Evolutionary conservation across 139 green algal species (phyloP).

Genomic region (Chlamydomonas sp.): DNA sequence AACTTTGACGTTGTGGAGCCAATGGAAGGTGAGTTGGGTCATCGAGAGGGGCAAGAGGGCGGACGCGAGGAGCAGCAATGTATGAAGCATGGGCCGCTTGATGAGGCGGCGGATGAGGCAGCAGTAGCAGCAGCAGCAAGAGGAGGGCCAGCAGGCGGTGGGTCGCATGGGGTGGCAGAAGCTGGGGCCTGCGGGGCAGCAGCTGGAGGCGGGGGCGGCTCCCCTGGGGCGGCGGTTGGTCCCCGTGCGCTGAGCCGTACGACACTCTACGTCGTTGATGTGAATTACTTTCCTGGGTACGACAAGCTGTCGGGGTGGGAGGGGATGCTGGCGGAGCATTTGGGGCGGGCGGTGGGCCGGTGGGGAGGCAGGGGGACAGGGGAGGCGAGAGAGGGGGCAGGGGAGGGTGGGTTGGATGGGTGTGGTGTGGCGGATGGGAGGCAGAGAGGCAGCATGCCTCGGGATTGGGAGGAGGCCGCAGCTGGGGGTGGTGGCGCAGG

Average conservation of each 20-base stretch:
- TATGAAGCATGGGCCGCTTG: no score
- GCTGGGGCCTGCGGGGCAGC: neutral
- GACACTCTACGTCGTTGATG: conserved; percentile 30
- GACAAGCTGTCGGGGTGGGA: conserved; percentile 38
- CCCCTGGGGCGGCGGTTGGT: no score
- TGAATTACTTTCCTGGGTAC: conserved; percentile 50
- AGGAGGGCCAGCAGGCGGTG: neutral
- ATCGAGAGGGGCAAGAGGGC: no score
- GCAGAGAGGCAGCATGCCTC: no score
- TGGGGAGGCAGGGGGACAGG: no score
- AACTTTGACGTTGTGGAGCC: conserved; percentile 43
- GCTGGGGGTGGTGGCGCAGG: no score
- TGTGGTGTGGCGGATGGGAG: no score
- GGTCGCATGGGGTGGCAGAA: neutral
- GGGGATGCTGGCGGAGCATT: conserved; percentile 14
- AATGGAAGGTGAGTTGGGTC: neutral
- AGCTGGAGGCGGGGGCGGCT: neutral
- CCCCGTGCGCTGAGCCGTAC: no score
- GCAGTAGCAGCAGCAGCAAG: neutral
- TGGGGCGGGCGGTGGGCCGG: neutral
- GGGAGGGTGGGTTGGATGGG: no score
- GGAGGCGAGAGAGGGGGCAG: no score
- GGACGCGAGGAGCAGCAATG: no score
- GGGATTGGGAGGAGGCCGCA: no score
- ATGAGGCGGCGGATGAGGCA: neutral